Evolutionary conservation across 805 yeast species (phyloP).

Genomic region (Danielia oregonensis): DNA sequence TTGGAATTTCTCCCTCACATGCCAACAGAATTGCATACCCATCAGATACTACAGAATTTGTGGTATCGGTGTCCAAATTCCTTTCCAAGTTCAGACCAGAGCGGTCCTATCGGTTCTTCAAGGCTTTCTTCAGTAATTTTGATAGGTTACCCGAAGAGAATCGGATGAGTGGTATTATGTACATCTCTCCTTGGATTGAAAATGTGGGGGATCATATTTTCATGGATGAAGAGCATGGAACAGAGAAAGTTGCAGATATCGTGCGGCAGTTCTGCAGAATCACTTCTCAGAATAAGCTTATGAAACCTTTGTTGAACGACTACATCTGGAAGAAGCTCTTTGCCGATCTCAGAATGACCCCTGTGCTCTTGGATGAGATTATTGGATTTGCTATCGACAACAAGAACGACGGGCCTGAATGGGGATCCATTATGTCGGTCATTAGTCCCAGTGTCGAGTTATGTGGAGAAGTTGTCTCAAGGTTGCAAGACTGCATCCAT

Average conservation of each 20-base stretch:
- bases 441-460: conserved; percentile 72
- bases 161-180: conserved; percentile 43
- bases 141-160: conserved; percentile 34
- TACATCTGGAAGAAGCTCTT: conserved; percentile 68
- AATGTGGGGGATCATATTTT: conserved; percentile 60
- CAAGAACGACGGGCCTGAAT: conserved; percentile 69
- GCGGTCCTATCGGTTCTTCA: conserved; percentile 58
- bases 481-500: conserved; percentile 53
- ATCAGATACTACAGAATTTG: conserved; percentile 58
- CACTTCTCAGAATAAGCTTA: conserved; percentile 46
- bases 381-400: conserved; percentile 71
- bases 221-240: conserved; percentile 52
- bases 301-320: conserved; percentile 52
- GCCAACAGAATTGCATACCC: conserved; percentile 67
- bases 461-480: conserved; percentile 58
- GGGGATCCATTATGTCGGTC: conserved; percentile 61
- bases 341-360: conserved; percentile 54
- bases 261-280: conserved; percentile 60
- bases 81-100: conserved; percentile 56
- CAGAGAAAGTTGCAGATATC: conserved; percentile 55
- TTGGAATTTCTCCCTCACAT: conserved; percentile 53
- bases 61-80: conserved; percentile 51
- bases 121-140: conserved; percentile 43
- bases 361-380: conserved; percentile 66
- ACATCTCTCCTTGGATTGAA: conserved; percentile 71